Evolutionary conservation across 495 filamentous ascomycete species (phyloP).

Genomic region (Trichoderma asperelloides): DNA sequence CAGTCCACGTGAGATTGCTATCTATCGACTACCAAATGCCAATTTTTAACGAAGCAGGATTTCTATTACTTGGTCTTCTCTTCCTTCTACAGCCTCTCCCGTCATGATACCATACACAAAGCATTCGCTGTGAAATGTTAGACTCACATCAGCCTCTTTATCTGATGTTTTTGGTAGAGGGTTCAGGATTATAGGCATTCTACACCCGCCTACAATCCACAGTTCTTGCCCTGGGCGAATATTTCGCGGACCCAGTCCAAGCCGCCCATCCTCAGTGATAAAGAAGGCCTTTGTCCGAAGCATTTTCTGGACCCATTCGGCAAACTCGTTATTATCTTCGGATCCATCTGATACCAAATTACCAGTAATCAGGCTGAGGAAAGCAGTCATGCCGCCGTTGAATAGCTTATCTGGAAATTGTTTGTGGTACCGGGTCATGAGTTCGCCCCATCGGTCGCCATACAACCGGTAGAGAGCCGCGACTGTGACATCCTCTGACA

Average conservation of each 20-base stretch:
- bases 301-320: background rate
- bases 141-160: background rate
- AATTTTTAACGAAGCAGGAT: background rate
- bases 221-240: background rate
- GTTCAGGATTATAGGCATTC: slow-evolving; percentile 3
- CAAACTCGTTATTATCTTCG: background rate
- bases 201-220: slow-evolving; percentile 5
- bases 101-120: slow-evolving; percentile 8
- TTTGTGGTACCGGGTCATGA: background rate
- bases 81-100: slow-evolving; percentile 8
- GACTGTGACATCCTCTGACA: background rate
- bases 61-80: background rate
- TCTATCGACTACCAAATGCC: background rate
- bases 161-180: background rate
- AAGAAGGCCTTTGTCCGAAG: background rate
- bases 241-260: slow-evolving; percentile 8
- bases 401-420: background rate
- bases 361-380: slow-evolving; percentile 2
- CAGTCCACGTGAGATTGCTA: background rate
- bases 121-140: background rate
- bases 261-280: background rate
- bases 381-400: background rate
- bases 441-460: slow-evolving; percentile 7
- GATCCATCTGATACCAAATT: background rate
- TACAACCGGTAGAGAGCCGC: background rate